phyloP scores from a whole-genome alignment of 169 alveolate genomes.

The Amoebophrya sp. region DNA sequence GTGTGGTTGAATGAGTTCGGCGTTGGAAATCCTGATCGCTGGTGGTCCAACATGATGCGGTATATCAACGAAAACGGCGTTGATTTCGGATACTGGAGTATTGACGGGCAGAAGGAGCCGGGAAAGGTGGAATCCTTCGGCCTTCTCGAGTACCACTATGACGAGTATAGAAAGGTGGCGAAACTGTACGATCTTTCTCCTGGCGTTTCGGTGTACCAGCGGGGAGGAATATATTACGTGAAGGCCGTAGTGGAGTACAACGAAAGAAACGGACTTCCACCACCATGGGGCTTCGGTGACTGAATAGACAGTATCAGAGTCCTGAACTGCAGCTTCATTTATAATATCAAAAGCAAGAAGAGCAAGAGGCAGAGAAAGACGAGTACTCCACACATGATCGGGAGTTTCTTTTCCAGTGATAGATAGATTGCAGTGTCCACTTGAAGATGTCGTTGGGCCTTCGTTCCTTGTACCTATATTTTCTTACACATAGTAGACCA shows the following conservation, averaged over 20 bases:
- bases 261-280: not conserved
- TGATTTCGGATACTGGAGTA: slow-evolving; percentile 46
- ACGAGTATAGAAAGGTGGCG: not conserved
- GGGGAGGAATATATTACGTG: not conserved
- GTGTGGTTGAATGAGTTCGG: not conserved
- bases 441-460: no score
- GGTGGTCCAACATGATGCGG: not conserved
- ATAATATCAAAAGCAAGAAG: no score
- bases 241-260: not conserved
- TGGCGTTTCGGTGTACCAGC: not conserved
- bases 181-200: not conserved
- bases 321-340: no score
- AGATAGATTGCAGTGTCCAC: no score
- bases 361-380: no score
- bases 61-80: slow-evolving; percentile 24
- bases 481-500: no score
- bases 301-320: no score
- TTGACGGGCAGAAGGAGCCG: slow-evolving; percentile 36
- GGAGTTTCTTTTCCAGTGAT: no score
- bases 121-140: slow-evolving; percentile 37
- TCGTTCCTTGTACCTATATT: no score
- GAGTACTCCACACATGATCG: no score
- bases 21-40: not conserved
- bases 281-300: not conserved
- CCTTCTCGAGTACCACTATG: slow-evolving; percentile 26